Conservation (phyloP, 495 filamentous ascomycete species). For the Penicillium paradoxum region DNA sequence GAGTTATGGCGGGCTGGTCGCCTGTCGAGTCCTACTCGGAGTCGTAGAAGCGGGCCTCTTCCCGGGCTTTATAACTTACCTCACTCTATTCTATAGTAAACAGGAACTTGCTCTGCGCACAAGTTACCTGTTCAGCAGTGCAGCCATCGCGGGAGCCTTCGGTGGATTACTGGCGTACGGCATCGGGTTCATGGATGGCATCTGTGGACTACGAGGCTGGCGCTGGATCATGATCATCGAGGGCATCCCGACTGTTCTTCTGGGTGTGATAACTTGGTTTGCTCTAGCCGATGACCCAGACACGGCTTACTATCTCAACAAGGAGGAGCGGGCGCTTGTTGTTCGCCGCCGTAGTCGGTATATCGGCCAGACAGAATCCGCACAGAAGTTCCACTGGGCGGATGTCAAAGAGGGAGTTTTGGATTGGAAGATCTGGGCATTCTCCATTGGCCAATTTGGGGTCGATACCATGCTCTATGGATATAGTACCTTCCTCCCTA, state of each 20-base stretch:
- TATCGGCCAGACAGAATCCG: slow-evolving; percentile 55
- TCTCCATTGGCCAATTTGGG: slow-evolving; percentile 63
- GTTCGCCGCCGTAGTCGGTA: slow-evolving; percentile 42
- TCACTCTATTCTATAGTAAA: slow-evolving; percentile 73
- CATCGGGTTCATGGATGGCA: slow-evolving; percentile 67
- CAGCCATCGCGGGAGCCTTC: slow-evolving; percentile 70
- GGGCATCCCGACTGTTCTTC: slow-evolving; percentile 60
- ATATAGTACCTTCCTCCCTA: slow-evolving; percentile 72
- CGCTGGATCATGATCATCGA: slow-evolving; percentile 62
- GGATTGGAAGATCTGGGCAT: slow-evolving; percentile 65
- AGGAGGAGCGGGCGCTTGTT: slow-evolving; percentile 52
- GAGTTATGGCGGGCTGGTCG: slow-evolving; percentile 52
- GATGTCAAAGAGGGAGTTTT: slow-evolving; percentile 47
- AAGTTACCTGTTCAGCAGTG: slow-evolving; percentile 70
- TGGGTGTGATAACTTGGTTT: slow-evolving; percentile 59
- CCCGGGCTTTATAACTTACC: slow-evolving; percentile 57
- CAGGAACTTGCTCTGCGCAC: slow-evolving; percentile 69
- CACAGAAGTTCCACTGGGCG: slow-evolving; percentile 53
- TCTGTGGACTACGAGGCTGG: slow-evolving; percentile 54
- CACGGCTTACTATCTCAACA: slow-evolving; percentile 56
- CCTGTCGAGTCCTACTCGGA: slow-evolving; percentile 51
- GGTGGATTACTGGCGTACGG: slow-evolving; percentile 72
- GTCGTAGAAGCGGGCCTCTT: slow-evolving; percentile 53
- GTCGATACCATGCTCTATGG: slow-evolving; percentile 72
- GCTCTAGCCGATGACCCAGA: slow-evolving; percentile 62